Evolutionary conservation across 2,329 filamentous ascomycete species (phyloP), one percentile per base, ranked within the genome.

Genomic region (Bisporella sp.): DNA sequence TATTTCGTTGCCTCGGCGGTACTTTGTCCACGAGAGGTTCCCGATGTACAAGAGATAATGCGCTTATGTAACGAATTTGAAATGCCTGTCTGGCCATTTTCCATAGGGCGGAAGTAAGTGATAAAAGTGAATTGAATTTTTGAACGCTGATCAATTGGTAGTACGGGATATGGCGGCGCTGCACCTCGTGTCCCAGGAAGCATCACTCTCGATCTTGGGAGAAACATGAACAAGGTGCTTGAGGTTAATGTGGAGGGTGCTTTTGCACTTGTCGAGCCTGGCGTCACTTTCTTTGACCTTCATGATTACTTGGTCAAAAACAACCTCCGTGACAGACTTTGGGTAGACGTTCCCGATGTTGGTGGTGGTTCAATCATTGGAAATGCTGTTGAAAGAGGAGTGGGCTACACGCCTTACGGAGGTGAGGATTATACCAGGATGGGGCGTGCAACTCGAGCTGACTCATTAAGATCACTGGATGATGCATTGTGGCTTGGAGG

Each of bases 231-330:
- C 58, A 70, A 68, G 55, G 69, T 81, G 6, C 57, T 81, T 6
- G 67, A 76, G 37, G 70, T 81, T 11, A 72, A 77, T 57, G 68
- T 67, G 0, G 71, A 75, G 12, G 71, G 70, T 41, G 73, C 72
- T 21, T 76, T 69, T 49, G 73, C 69, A 41, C 62, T 81, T 0
- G 69, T 81, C 4, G 77, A 81, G 58, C 78, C 78, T 0, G 77
- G 78, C 1, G 77, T 81, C 0, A 74, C 76, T 0, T 80, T 73
- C 57, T 71, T 73, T 49, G 69, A 70, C 31, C 64, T 81, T 6
- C 69, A 79, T 53, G 68, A 78, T n/a, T 68, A 74, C 47, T 61
- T 78, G n/a, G 63, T 69, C 53, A 62, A 77, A 57, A 62, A 68
- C 46, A 67, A 68, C 28, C 58, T 75, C 5, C 60, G 65, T 9